These are phyloP conservation scores for Discostella stelligera DNA, from an alignment of 352 stramenopile genomes.

Conservation along the genomic window DNA sequence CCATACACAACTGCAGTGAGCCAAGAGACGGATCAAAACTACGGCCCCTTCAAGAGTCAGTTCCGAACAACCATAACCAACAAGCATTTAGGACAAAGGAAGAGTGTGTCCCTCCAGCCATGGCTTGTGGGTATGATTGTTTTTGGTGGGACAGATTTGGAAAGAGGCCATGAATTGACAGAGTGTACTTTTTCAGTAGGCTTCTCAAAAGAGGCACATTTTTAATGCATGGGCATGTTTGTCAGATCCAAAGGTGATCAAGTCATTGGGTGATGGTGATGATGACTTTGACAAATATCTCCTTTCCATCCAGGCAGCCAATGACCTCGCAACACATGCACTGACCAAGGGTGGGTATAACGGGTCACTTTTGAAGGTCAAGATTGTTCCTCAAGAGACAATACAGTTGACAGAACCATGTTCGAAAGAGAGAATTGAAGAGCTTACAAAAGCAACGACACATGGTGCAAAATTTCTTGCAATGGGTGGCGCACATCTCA, in stretches of 20 bases:
- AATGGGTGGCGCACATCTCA: neutral
- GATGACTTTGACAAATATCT: neutral
- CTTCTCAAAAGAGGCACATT: neutral
- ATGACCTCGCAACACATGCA: constrained; percentile 1
- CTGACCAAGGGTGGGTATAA: constrained; percentile 1
- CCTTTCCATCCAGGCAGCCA: neutral
- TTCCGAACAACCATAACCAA: no score
- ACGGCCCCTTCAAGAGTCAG: no score
- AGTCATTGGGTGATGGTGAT: constrained; percentile 2
- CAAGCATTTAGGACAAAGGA: neutral
- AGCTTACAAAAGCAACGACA: neutral
- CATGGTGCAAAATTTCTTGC: neutral
- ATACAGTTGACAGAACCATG: neutral
- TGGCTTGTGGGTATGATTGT: no score
- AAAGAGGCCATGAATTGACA: neutral
- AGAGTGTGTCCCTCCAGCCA: neutral
- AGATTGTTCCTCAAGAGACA: neutral
- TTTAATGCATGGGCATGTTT: constrained; percentile 10
- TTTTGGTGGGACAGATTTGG: neutral
- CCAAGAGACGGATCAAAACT: no score
- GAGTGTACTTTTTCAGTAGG: neutral
- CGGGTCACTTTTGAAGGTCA: neutral
- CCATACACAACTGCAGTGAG: no score
- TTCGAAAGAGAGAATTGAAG: neutral
- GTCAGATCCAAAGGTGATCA: constrained; percentile 6